Base-by-base conservation (phyloP, 345 rosid genomes). In the Eutrema yunnanense region DNA sequence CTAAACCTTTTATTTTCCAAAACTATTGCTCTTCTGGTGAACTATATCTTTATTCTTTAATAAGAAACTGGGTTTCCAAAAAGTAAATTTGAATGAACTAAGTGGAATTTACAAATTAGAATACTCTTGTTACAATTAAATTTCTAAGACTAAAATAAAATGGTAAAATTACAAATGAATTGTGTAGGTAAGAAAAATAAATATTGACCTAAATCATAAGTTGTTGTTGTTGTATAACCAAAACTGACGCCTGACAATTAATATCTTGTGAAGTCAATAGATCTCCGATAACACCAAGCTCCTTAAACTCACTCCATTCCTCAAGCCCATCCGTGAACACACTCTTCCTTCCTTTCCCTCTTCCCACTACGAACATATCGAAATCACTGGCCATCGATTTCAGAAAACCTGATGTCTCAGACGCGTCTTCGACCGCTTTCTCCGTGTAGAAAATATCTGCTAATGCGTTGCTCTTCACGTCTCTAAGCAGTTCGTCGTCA, bases 241-340 rank as follows among this genome's bases (percentile, higher is more conserved):
- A 73, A 47, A 73, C 78, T 55, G 81, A 78, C 32, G 71, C 70
- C 9, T 67, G 42, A 0, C 44, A 34, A 6, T 73, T 65, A 27
- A 73, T 26, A 73, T 78, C 81, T 0, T 38, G 54, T 26, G 74
- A 78, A 34, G 16, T 43, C 61, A 78, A 51, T 4, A 73, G 6
- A 68, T 78, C 81, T n/a, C 81, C 81, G 41, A 78, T n/a, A 22
- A 78, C 55, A 59, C 81, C 81, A 62, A 78, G 74, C 56, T 78
- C 81, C 12, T 62, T 32, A 47, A 40, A 78, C 70, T 78, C 81
- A 68, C 71, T 78, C 81, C 81, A 78, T 50, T 73, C 71, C 53
- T 78, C 81, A 54, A 73, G 74, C 36, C 81, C 81, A 38, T 73
- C 74, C 0, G 78, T 78, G 50, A 56, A 34, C n/a, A 59, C 48